These are phyloP conservation scores for Clitopilus passeckerianus DNA, from an alignment of 768 basidiomycete species.

Conservation along the genomic window DNA sequence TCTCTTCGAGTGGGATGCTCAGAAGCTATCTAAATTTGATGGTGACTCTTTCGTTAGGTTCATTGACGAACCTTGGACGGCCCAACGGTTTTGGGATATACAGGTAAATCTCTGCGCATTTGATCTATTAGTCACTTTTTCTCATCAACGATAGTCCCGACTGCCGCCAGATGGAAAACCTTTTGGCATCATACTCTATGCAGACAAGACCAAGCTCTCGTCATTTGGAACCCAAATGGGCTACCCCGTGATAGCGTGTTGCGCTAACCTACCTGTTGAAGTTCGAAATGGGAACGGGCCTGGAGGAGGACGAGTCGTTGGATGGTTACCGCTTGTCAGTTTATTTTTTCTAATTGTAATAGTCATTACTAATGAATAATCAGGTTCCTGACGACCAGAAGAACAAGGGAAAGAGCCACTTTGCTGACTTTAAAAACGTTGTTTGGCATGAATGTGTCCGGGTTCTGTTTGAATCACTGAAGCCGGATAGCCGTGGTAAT, in stretches of 20 bases:
- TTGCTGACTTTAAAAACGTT: slow-evolving; percentile 23
- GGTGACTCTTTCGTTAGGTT: slow-evolving; percentile 20
- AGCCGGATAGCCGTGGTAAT: slow-evolving; percentile 7
- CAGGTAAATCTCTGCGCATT: slow-evolving; percentile 22
- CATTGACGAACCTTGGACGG: slow-evolving; percentile 32
- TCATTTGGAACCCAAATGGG: slow-evolving; percentile 31
- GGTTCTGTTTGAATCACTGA: slow-evolving; percentile 21
- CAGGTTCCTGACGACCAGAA: slow-evolving; percentile 25
- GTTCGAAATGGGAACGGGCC: slow-evolving; percentile 26
- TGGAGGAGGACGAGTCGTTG: slow-evolving; percentile 29
- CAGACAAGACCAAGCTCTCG: slow-evolving; percentile 34
- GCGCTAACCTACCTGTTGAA: slow-evolving; percentile 23
- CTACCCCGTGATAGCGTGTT: slow-evolving; percentile 28
- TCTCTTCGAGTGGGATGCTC: slow-evolving; percentile 26
- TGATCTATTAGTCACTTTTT: not conserved
- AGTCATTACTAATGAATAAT: too few relatives aligned
- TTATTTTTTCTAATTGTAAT: too few relatives aligned
- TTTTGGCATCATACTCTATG: slow-evolving; percentile 29
- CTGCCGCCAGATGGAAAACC: slow-evolving; percentile 21
- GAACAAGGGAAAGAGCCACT: slow-evolving; percentile 5
- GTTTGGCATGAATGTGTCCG: slow-evolving; percentile 31
- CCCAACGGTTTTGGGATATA: slow-evolving; percentile 27
- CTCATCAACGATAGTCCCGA: slow-evolving; percentile 5
- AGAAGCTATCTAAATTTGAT: slow-evolving; percentile 21
- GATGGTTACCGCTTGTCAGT: slow-evolving; percentile 32